These are phyloP conservation scores for Thelonectria olida DNA, from an alignment of 2,329 filamentous ascomycete species.

Conservation along the genomic window DNA sequence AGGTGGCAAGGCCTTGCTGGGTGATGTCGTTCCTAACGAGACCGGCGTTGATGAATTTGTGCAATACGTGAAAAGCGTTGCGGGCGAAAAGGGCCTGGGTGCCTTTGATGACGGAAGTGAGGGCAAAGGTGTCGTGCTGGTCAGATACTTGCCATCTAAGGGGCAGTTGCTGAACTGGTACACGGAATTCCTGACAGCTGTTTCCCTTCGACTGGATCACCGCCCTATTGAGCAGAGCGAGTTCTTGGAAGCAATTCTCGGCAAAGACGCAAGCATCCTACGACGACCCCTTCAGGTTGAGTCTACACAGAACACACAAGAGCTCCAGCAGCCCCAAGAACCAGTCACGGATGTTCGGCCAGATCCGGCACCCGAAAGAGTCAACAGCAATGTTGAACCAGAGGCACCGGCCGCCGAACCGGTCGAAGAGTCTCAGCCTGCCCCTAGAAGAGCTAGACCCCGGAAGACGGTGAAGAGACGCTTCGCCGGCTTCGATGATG, in stretches of 20 bases:
- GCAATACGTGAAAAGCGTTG: conserved; percentile 76
- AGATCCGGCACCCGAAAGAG: conserved; percentile 11
- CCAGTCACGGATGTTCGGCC: not conserved
- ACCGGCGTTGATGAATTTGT: conserved; percentile 81
- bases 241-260: conserved; percentile 88
- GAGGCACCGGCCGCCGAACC: conserved; percentile 26
- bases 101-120: conserved; percentile 70
- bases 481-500: conserved; percentile 77
- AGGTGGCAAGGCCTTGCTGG: conserved; percentile 81
- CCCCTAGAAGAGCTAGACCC: conserved; percentile 33
- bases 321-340: conserved; percentile 17
- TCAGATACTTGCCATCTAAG: conserved; percentile 73
- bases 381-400: conserved; percentile 11
- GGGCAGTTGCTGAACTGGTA: conserved; percentile 71
- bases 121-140: conserved; percentile 79
- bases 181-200: conserved; percentile 70
- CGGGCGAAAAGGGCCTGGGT: conserved; percentile 77
- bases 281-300: conserved; percentile 71
- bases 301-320: conserved; percentile 36
- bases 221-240: conserved; percentile 89
- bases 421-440: conserved; percentile 33
- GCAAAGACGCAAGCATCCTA: conserved; percentile 78
- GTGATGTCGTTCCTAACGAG: conserved; percentile 66
- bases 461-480: conserved; percentile 59
- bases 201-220: conserved; percentile 80